Evolutionary conservation across 2,329 filamentous ascomycete species (phyloP).

Genomic region (Botrytis elliptica): DNA sequence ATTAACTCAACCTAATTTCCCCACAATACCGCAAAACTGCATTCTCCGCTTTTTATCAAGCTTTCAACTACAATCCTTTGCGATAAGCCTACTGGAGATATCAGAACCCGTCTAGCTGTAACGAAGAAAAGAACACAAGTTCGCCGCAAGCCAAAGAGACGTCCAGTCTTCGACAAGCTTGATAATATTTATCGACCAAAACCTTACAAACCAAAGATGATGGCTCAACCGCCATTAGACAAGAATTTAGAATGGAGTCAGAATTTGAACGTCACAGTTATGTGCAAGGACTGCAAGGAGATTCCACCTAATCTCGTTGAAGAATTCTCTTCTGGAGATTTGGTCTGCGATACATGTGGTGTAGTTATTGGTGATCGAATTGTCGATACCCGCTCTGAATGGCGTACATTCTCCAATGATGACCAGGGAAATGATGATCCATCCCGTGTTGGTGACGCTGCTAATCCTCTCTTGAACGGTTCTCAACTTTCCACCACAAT

Average conservation of each 20-base stretch:
- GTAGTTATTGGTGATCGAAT: slow-evolving; percentile 87
- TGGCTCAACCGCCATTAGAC: slow-evolving; percentile 41
- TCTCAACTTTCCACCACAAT: slow-evolving; percentile 88
- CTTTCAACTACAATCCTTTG: slow-evolving; percentile 48
- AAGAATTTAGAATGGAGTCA: slow-evolving; percentile 46
- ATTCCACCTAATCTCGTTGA: slow-evolving; percentile 89
- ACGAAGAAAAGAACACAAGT: slow-evolving; percentile 38
- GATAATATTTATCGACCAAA: slow-evolving; percentile 47
- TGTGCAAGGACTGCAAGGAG: slow-evolving; percentile 89
- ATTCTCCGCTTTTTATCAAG: slow-evolving; percentile 69
- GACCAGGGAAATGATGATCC: slow-evolving; percentile 96
- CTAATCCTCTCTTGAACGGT: slow-evolving; percentile 85
- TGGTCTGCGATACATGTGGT: slow-evolving; percentile 89
- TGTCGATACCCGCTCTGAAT: slow-evolving; percentile 95
- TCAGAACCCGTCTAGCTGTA: slow-evolving; percentile 35
- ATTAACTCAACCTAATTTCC: slow-evolving; percentile 13
- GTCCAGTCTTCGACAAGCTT: slow-evolving; percentile 44
- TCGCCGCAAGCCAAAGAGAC: slow-evolving; percentile 42
- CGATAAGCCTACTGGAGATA: slow-evolving; percentile 38
- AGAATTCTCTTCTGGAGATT: slow-evolving; percentile 88
- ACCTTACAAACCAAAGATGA: slow-evolving; percentile 48
- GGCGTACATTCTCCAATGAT: slow-evolving; percentile 98
- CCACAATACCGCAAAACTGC: slow-evolving; percentile 58
- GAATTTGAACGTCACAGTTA: slow-evolving; percentile 81
- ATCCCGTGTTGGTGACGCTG: slow-evolving; percentile 93